Evolutionary conservation across 1,284 basidiomycete species (phyloP).

Genomic region (Sutorius eximius): DNA sequence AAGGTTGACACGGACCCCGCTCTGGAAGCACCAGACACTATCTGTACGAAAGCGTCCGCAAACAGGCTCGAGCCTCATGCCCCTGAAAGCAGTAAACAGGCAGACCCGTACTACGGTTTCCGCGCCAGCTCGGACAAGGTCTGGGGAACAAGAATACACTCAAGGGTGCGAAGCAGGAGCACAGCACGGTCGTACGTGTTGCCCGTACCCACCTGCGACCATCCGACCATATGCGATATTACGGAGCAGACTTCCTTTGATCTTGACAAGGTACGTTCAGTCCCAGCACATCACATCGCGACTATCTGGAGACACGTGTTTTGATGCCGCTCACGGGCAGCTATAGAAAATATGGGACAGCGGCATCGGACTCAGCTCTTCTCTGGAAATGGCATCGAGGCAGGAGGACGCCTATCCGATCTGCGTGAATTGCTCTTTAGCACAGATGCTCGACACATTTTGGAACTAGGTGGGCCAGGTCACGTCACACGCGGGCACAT

Average conservation of each 20-base stretch:
- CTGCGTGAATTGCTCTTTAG: conserved; percentile 42
- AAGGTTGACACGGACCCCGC: conserved; percentile 1
- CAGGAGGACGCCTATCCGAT: conserved; percentile 6
- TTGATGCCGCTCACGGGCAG: conserved; percentile 20
- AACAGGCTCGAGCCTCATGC: no score
- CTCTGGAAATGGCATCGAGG: background rate
- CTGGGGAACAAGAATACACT: conserved; percentile 7
- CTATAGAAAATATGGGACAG: conserved; percentile 91
- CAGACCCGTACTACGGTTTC: conserved; percentile 40
- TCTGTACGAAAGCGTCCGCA: no score
- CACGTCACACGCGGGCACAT: background rate
- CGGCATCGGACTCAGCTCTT: conserved; percentile 66
- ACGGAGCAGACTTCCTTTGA: conserved; percentile 84
- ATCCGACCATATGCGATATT: conserved; percentile 45
- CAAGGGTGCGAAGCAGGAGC: conserved; percentile 60
- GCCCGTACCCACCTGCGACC: conserved; percentile 40
- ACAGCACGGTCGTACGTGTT: conserved; percentile 46
- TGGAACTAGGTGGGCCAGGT: conserved; percentile 63
- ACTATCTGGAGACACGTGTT: background rate
- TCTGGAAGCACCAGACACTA: background rate
- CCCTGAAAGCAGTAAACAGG: no score
- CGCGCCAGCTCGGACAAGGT: conserved; percentile 20
- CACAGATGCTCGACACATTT: conserved; percentile 39
- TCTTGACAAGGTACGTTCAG: conserved; percentile 75
- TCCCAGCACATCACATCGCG: background rate